Evolutionary conservation across 2,329 filamentous ascomycete species (phyloP).

Genomic region (Emericellopsis cladophorae): DNA sequence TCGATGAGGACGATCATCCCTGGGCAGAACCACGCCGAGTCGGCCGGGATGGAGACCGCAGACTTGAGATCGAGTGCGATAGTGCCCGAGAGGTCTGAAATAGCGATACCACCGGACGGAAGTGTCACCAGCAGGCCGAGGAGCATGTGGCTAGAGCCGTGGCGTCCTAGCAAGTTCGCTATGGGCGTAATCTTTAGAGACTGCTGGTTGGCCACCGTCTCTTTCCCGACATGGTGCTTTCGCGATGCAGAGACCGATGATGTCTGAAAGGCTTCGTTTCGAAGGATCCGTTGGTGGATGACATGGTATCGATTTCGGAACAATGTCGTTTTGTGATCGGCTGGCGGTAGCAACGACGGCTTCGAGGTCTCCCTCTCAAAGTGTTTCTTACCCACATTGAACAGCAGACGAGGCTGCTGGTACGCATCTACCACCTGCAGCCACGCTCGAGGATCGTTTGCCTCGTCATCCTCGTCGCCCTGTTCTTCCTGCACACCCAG

Average conservation of each 20-base stretch:
- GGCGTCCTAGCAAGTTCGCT: slow-evolving; percentile 60
- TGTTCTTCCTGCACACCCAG: slow-evolving; percentile 39
- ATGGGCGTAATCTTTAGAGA: slow-evolving; percentile 85
- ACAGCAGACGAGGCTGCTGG: slow-evolving; percentile 68
- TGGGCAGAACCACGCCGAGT: slow-evolving; percentile 83
- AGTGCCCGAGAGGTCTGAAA: slow-evolving; percentile 80
- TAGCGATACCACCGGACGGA: slow-evolving; percentile 68
- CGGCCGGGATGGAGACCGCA: slow-evolving; percentile 68
- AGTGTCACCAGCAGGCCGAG: slow-evolving; percentile 72
- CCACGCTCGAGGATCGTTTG: slow-evolving; percentile 66
- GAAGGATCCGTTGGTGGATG: slow-evolving; percentile 79
- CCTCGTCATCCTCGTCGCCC: slow-evolving; percentile 46
- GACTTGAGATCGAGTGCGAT: slow-evolving; percentile 75
- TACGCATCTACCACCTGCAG: slow-evolving; percentile 74
- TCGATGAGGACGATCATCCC: slow-evolving; percentile 95
- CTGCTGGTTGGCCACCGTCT: slow-evolving; percentile 46
- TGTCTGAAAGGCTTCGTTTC: slow-evolving; percentile 86
- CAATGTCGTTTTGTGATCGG: slow-evolving; percentile 69
- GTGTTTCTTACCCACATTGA: slow-evolving; percentile 74
- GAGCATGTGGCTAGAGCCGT: slow-evolving; percentile 73
- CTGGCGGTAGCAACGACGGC: slow-evolving; percentile 60
- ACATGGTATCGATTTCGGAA: slow-evolving; percentile 89
- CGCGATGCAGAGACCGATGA: slow-evolving; percentile 57
- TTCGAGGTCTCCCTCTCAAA: slow-evolving; percentile 63
- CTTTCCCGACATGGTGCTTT: slow-evolving; percentile 36